phyloP scores from a whole-genome alignment of 257 asterid genomes.

The Solanum chiquidenum region DNA sequence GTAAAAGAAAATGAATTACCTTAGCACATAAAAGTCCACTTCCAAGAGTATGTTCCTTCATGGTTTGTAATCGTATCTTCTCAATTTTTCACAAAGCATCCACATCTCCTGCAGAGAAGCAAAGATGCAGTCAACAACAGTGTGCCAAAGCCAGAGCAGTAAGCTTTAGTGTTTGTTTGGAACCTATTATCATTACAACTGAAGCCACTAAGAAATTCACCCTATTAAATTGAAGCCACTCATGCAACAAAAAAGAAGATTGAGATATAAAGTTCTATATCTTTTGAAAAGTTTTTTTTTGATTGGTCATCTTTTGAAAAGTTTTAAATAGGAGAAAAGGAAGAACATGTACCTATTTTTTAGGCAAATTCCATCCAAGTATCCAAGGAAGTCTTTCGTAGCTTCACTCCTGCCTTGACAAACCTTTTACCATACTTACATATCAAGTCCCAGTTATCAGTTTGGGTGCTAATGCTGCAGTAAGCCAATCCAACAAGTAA shows the following conservation, averaged over 20 bases:
- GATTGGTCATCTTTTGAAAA: background rate
- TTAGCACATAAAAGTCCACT: slow-evolving; percentile 92
- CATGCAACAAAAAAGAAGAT: background rate
- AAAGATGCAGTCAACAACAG: background rate
- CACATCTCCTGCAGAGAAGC: slow-evolving; percentile 49
- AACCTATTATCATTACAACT: background rate
- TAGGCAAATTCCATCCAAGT: slow-evolving; percentile 87
- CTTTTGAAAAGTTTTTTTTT: too few species aligned
- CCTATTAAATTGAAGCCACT: too few species aligned
- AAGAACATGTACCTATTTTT: slow-evolving; percentile 36
- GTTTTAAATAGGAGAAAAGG: background rate
- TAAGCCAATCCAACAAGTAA: slow-evolving; percentile 1
- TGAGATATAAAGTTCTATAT: background rate
- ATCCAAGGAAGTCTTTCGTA: slow-evolving; percentile 57
- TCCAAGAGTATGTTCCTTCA: slow-evolving; percentile 57
- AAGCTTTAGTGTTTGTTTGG: background rate
- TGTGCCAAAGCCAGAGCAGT: background rate
- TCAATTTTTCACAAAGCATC: slow-evolving; percentile 79
- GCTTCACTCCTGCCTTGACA: slow-evolving; percentile 52
- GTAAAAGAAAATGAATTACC: slow-evolving; percentile 26
- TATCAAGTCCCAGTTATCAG: slow-evolving; percentile 58
- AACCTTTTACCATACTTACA: slow-evolving; percentile 61
- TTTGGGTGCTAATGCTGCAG: slow-evolving; percentile 60
- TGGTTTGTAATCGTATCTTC: slow-evolving; percentile 53
- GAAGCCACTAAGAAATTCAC: background rate